phyloP scores from a whole-genome alignment of 805 yeast species.

The Kluyveromyces nonfermentans region DNA sequence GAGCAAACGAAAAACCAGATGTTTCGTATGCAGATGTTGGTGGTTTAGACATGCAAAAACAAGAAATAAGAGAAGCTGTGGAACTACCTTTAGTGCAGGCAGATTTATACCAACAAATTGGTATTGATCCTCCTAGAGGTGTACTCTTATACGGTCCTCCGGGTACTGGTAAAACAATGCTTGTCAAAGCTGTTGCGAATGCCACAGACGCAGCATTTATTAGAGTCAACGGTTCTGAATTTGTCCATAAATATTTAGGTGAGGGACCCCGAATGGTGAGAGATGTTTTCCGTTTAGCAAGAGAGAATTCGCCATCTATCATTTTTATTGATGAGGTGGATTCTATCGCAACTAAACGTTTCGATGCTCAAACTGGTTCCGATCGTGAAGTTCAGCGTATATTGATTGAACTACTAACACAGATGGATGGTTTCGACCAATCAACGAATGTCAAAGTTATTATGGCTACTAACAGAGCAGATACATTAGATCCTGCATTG shows the following conservation, averaged over 20 bases:
- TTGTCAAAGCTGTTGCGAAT: slow-evolving; percentile 97
- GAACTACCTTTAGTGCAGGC: slow-evolving; percentile 94
- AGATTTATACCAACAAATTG: slow-evolving; percentile 92
- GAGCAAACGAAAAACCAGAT: slow-evolving; percentile 87
- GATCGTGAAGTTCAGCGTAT: slow-evolving; percentile 99
- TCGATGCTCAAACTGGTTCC: slow-evolving; percentile 99
- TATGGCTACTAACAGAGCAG: slow-evolving; percentile 99
- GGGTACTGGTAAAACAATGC: slow-evolving; percentile 98
- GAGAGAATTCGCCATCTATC: slow-evolving; percentile 95
- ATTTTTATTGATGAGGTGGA: slow-evolving; percentile 98
- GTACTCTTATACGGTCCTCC: slow-evolving; percentile 98
- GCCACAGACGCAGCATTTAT: slow-evolving; percentile 92
- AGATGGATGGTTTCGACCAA: slow-evolving; percentile 99
- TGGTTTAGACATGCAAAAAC: slow-evolving; percentile 98
- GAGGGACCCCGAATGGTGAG: slow-evolving; percentile 99
- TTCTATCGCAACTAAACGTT: slow-evolving; percentile 97
- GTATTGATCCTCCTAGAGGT: slow-evolving; percentile 98
- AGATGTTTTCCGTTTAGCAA: slow-evolving; percentile 92
- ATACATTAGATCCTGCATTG: slow-evolving; percentile 95
- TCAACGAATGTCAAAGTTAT: slow-evolving; percentile 90
- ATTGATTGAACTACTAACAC: slow-evolving; percentile 87
- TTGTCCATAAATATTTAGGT: slow-evolving; percentile 95
- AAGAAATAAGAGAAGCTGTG: slow-evolving; percentile 97
- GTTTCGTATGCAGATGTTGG: slow-evolving; percentile 97
- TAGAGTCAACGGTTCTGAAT: slow-evolving; percentile 96